These are phyloP conservation scores for Ilyonectria destructans DNA, from an alignment of 2,329 filamentous ascomycete species.

Conservation along the genomic window DNA sequence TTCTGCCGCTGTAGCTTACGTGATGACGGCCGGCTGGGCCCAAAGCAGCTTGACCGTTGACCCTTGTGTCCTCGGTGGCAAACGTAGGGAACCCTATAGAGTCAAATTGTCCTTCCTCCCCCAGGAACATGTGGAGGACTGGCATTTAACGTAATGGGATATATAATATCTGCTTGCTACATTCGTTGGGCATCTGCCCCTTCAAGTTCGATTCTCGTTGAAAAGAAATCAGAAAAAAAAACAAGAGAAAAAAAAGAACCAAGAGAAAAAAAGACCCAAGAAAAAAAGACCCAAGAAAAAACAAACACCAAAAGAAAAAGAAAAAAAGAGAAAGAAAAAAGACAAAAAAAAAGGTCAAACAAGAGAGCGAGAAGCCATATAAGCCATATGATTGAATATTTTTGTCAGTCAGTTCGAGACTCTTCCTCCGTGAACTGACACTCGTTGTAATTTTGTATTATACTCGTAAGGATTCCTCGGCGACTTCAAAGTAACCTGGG, in stretches of 20 bases:
- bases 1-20: neutral
- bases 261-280: neutral
- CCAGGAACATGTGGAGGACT: neutral
- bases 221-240: neutral
- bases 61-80: neutral
- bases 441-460: no score
- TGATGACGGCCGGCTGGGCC: neutral
- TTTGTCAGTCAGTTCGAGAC: neutral
- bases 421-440: neutral
- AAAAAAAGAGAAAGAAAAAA: no score
- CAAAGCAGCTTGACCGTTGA: neutral
- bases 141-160: neutral
- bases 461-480: no score
- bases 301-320: neutral
- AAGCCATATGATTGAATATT: slow-evolving; percentile 13
- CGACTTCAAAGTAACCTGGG: no score
- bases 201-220: neutral
- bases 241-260: neutral
- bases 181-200: neutral
- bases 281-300: neutral
- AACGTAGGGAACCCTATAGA: neutral
- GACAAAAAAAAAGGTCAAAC: neutral
- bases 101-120: neutral
- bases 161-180: neutral
- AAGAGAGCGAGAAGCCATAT: neutral